phyloP scores from a whole-genome alignment of 371 early-diverging fungal genomes.

The Syncephalastrum contaminatum region DNA sequence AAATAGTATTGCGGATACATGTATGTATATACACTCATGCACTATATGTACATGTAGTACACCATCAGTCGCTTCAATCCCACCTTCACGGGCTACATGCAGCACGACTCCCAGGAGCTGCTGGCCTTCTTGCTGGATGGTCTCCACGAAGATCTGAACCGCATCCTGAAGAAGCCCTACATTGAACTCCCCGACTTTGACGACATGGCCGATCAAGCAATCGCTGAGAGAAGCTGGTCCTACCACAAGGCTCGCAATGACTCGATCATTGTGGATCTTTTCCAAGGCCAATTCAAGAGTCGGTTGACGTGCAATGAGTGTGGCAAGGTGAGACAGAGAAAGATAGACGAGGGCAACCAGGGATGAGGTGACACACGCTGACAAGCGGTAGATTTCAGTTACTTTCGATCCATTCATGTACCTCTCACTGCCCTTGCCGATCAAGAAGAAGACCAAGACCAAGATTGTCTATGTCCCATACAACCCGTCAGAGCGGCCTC shows the following conservation, averaged over 20 bases:
- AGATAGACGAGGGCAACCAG: too few species aligned
- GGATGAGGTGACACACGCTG: not conserved
- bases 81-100: slow-evolving; percentile 67
- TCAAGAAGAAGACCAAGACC: slow-evolving; percentile 48
- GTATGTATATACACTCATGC: not conserved
- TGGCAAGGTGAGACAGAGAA: slow-evolving; percentile 30
- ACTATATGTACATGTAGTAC: slow-evolving; percentile 22
- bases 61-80: slow-evolving; percentile 67
- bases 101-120: slow-evolving; percentile 77
- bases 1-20: not conserved
- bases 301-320: slow-evolving; percentile 73
- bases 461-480: slow-evolving; percentile 57
- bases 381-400: slow-evolving; percentile 42
- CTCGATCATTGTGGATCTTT: slow-evolving; percentile 75
- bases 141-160: slow-evolving; percentile 71
- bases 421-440: slow-evolving; percentile 64
- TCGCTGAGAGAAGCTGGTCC: slow-evolving; percentile 58
- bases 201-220: slow-evolving; percentile 59
- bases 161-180: slow-evolving; percentile 72
- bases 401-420: slow-evolving; percentile 78
- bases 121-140: slow-evolving; percentile 60
- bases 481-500: slow-evolving; percentile 36
- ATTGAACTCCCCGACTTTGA: slow-evolving; percentile 74
- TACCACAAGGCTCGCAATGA: slow-evolving; percentile 66
- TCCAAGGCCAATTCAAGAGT: slow-evolving; percentile 83